Conservation (phyloP, 192 early-diverging fungal species). For the Mortierella antarctica region DNA sequence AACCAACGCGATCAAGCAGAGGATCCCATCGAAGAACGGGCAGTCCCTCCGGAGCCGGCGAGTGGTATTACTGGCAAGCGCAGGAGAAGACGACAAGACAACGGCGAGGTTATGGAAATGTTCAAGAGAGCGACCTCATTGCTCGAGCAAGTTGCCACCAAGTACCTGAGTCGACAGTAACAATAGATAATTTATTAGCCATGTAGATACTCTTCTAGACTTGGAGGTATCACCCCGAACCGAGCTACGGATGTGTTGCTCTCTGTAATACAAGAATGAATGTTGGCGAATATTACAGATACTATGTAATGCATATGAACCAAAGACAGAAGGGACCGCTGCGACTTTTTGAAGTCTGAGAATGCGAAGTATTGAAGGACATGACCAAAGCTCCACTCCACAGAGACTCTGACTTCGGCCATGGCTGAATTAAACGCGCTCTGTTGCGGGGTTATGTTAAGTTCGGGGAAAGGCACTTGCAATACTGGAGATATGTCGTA, state of each 20-base stretch:
- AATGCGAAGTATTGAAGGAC: conserved; percentile 2
- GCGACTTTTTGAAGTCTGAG: neutral
- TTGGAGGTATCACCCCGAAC: neutral
- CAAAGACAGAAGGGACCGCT: neutral
- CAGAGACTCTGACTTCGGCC: neutral
- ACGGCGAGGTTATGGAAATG: neutral
- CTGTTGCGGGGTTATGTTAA: neutral
- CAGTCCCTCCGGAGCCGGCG: neutral
- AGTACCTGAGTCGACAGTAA: neutral
- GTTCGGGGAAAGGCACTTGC: neutral
- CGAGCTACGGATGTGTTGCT: neutral
- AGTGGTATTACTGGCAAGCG: neutral
- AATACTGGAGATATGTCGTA: neutral
- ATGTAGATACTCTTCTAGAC: conserved; percentile 8
- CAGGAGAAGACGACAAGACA: neutral
- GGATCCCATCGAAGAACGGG: neutral
- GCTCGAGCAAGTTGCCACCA: neutral
- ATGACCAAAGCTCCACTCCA: conserved; percentile 2
- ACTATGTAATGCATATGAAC: neutral
- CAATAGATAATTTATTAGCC: neutral
- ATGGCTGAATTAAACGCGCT: conserved; percentile 2
- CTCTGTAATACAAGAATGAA: conserved; percentile 4
- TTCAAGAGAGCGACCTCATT: neutral
- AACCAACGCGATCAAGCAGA: neutral
- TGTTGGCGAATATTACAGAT: neutral